Percentiles rank a stretch among this genome's conserved stretches.
phyloP scores from a whole-genome alignment of 148 eudicot genomes.

The Fallopia convolvulus region DNA sequence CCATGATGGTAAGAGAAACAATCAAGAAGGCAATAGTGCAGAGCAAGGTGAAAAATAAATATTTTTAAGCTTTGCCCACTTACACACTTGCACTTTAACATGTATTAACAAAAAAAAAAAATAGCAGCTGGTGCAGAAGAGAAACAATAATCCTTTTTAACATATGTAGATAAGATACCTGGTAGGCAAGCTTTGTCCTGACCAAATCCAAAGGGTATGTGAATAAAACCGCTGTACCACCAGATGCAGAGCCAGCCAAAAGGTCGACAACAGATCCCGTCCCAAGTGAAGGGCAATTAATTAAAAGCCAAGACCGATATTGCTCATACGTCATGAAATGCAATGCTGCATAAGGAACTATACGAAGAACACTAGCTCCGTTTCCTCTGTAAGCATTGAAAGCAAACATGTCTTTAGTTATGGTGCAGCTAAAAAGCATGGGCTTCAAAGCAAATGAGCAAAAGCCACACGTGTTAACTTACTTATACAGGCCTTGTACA shows the following conservation, averaged over 20 bases:
- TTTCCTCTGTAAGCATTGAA: constrained; percentile 56
- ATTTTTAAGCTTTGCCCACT: not conserved
- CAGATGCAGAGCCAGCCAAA: constrained; percentile 91
- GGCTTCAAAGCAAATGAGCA: not conserved
- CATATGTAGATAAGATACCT: constrained; percentile 32
- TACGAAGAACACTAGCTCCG: constrained; percentile 87
- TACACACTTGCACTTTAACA: not conserved
- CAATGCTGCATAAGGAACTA: constrained; percentile 93
- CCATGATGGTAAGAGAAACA: not conserved
- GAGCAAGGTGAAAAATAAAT: not conserved
- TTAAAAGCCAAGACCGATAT: constrained; percentile 65
- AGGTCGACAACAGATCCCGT: constrained; percentile 87
- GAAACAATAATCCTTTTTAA: not conserved
- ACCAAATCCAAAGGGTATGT: constrained; percentile 97
- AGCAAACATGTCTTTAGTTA: not conserved
- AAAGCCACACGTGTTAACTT: constrained; percentile 19
- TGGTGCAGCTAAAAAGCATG: not conserved
- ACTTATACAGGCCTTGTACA: constrained; percentile 72
- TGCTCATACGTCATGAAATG: constrained; percentile 96
- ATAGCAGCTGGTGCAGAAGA: not conserved
- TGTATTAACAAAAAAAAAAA: not conserved
- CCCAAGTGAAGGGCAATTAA: constrained; percentile 67
- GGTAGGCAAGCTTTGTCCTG: constrained; percentile 94
- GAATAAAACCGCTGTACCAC: constrained; percentile 94
- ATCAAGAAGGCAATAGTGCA: not conserved